These are phyloP conservation scores for Daphne laureola DNA, from an alignment of 441 rosid genomes.

Conservation along the genomic window DNA sequence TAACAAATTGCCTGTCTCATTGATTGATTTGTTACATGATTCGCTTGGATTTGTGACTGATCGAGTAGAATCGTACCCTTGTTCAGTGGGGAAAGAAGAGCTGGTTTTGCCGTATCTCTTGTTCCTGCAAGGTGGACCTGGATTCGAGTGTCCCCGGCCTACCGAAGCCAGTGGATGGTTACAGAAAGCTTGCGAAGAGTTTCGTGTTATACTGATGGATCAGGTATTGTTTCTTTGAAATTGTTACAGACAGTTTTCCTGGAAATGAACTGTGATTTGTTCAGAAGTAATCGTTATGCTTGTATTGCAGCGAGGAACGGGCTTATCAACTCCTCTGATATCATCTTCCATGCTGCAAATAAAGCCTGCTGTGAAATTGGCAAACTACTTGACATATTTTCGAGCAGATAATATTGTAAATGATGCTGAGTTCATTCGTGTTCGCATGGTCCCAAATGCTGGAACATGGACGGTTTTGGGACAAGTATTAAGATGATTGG, in stretches of 20 bases:
- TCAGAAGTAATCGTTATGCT: conserved; percentile 8
- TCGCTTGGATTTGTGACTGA: background rate
- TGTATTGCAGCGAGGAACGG: conserved; percentile 88
- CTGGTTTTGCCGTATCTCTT: conserved; percentile 63
- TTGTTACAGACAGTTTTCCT: conserved; percentile 3
- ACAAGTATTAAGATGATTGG: conserved; percentile 46
- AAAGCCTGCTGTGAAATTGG: conserved; percentile 47
- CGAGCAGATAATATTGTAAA: conserved; percentile 82
- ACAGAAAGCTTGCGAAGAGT: conserved; percentile 77
- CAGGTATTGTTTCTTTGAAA: conserved; percentile 41
- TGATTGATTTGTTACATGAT: too few species aligned
- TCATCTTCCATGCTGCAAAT: conserved; percentile 77
- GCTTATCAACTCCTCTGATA: conserved; percentile 76
- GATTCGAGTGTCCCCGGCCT: conserved; percentile 76
- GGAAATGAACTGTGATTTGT: conserved; percentile 7
- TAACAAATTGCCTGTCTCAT: background rate
- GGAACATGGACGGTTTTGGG: conserved; percentile 83
- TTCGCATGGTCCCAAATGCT: conserved; percentile 69
- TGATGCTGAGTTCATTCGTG: conserved; percentile 81
- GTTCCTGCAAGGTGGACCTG: conserved; percentile 91
- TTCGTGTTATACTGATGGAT: conserved; percentile 81
- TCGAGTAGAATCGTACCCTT: conserved; percentile 2
- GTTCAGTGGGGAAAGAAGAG: conserved; percentile 78
- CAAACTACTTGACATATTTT: conserved; percentile 61
- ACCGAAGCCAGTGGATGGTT: conserved; percentile 83